Conservation (phyloP, 2,329 filamentous ascomycete genomes). For the Truncatella angustata region DNA sequence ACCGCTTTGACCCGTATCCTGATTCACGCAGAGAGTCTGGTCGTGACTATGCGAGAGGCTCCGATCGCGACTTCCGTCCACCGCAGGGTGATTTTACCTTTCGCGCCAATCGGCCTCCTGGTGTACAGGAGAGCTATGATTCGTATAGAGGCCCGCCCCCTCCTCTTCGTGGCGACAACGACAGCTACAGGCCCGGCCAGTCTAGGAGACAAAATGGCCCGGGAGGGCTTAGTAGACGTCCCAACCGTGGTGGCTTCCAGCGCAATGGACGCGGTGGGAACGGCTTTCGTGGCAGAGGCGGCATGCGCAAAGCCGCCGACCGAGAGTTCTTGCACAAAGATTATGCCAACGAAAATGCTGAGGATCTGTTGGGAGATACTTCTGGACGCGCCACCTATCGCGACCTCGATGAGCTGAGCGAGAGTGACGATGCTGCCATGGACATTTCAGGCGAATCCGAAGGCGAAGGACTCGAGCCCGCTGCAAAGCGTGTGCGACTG, state of each 20-base stretch:
- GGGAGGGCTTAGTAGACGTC: not conserved
- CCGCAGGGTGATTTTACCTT: constrained; percentile 56
- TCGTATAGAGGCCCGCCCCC: constrained; percentile 27
- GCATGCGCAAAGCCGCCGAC: constrained; percentile 17
- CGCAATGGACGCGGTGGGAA: constrained; percentile 2
- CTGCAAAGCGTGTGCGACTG: constrained; percentile 40
- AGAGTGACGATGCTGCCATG: constrained; percentile 64
- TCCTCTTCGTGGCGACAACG: constrained; percentile 14
- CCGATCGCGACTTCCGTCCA: constrained; percentile 20
- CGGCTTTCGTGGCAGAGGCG: constrained; percentile 2
- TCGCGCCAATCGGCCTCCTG: constrained; percentile 49
- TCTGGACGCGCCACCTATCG: constrained; percentile 50
- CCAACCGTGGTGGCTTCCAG: constrained; percentile 10
- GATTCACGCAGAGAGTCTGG: constrained; percentile 19
- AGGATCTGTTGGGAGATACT: constrained; percentile 45
- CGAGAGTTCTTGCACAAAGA: constrained; percentile 46
- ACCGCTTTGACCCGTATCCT: constrained; percentile 14
- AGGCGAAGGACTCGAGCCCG: constrained; percentile 40
- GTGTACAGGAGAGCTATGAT: constrained; percentile 37
- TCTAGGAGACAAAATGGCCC: not conserved
- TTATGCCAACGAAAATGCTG: constrained; percentile 37
- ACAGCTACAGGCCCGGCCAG: constrained; percentile 10
- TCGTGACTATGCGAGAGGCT: not conserved
- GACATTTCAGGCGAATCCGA: constrained; percentile 55
- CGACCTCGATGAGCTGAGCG: constrained; percentile 56